Evolutionary conservation across 352 stramenopile species (phyloP).

Genomic region (Phytophthora boehmeriae): DNA sequence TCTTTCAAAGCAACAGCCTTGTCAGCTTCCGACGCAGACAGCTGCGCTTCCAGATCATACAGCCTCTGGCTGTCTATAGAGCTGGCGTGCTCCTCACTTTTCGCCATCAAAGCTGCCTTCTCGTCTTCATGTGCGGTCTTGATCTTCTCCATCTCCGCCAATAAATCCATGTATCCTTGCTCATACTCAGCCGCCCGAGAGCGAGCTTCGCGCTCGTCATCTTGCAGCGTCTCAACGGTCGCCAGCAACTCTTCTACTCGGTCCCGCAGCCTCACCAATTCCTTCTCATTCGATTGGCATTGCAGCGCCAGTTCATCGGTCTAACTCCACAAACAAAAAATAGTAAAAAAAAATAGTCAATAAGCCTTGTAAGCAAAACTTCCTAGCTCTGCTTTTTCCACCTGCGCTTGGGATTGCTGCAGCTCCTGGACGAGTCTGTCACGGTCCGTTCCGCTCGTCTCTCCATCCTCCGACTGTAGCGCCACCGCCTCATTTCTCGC

Average conservation of each 20-base stretch:
- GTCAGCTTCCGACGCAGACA: slow-evolving; percentile 63
- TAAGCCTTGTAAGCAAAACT: neutral
- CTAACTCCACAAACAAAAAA: too few relatives aligned
- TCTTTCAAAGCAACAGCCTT: slow-evolving; percentile 67
- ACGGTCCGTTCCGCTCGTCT: slow-evolving; percentile 3
- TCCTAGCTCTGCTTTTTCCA: slow-evolving; percentile 17
- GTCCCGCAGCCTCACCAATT: slow-evolving; percentile 37
- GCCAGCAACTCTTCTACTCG: slow-evolving; percentile 33
- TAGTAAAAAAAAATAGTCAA: slow-evolving; percentile 5
- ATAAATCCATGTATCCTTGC: slow-evolving; percentile 63
- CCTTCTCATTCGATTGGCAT: slow-evolving; percentile 41
- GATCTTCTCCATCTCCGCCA: slow-evolving; percentile 55
- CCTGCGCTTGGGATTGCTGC: slow-evolving; percentile 57
- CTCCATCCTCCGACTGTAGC: slow-evolving; percentile 17
- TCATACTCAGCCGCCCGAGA: slow-evolving; percentile 66
- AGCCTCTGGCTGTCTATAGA: slow-evolving; percentile 61
- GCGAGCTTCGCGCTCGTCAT: slow-evolving; percentile 45
- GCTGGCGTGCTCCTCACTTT: slow-evolving; percentile 49
- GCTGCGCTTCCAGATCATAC: slow-evolving; percentile 66
- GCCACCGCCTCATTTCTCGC: slow-evolving; percentile 9
- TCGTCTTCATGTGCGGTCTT: slow-evolving; percentile 57
- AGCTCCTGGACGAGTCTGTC: slow-evolving; percentile 49
- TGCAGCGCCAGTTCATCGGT: slow-evolving; percentile 46
- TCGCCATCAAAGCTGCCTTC: slow-evolving; percentile 50
- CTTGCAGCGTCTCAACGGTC: slow-evolving; percentile 46